These are phyloP conservation scores for Fusarium longipes DNA, from an alignment of 2,329 filamentous ascomycete genomes.

Conservation along the genomic window DNA sequence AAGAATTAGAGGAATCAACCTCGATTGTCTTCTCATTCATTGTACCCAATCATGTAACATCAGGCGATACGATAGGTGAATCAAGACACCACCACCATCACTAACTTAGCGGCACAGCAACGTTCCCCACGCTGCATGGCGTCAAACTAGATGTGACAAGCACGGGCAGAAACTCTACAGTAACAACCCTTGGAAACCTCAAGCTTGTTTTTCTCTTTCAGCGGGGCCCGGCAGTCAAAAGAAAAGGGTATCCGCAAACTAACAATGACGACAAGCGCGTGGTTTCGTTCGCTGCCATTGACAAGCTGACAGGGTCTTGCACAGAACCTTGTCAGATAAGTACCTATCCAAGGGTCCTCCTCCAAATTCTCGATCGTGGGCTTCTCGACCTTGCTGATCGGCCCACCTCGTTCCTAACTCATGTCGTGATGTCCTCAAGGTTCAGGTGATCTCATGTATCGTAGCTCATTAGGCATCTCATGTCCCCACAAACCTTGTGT, in stretches of 20 bases:
- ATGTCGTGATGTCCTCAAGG: not conserved
- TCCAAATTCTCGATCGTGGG: conserved; percentile 18
- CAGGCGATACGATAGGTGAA: not conserved
- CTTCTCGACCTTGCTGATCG: conserved; percentile 23
- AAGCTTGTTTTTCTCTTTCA: conserved; percentile 22
- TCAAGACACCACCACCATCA: not conserved
- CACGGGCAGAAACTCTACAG: not conserved
- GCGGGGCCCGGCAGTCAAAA: not conserved
- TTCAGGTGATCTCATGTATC: not conserved
- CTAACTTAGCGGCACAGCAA: conserved; percentile 1
- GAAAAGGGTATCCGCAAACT: not conserved
- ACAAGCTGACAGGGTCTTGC: conserved; percentile 7
- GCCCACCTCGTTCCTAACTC: conserved; percentile 2
- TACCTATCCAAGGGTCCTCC: conserved; percentile 15
- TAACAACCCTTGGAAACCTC: conserved; percentile 9
- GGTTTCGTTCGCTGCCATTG: conserved; percentile 1
- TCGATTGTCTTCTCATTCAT: not conserved
- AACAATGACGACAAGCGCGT: conserved; percentile 28
- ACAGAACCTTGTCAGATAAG: conserved; percentile 9
- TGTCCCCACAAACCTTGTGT: conserved; percentile 21
- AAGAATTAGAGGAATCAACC: not conserved
- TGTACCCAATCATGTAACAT: conserved; percentile 21
- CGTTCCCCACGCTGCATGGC: conserved; percentile 36
- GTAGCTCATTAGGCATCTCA: not conserved
- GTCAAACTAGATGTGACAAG: conserved; percentile 25